Evolutionary conservation across 2,329 filamentous ascomycete genomes (phyloP).

Genomic region (Pyrenochaeta sp.): DNA sequence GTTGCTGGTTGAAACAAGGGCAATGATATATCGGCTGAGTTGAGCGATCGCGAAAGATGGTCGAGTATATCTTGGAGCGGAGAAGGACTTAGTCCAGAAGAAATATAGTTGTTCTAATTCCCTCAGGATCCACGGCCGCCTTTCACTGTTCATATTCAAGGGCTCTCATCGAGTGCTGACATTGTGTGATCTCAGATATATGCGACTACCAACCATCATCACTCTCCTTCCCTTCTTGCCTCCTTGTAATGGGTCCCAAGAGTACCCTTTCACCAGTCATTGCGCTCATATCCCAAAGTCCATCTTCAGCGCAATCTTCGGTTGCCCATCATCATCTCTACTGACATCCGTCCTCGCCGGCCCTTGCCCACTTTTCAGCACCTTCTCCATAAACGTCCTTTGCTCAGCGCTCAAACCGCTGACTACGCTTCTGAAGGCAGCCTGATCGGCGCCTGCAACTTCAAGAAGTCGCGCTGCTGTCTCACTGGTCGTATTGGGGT

Average conservation of each 20-base stretch:
- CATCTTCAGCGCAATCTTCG: slow-evolving; percentile 94
- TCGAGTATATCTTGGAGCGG: too few species aligned
- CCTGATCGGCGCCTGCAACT: slow-evolving; percentile 77
- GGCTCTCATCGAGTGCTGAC: too few species aligned
- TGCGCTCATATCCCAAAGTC: slow-evolving; percentile 66
- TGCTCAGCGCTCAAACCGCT: slow-evolving; percentile 74
- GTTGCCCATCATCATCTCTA: slow-evolving; percentile 65
- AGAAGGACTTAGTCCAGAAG: too few species aligned
- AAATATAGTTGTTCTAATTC: too few species aligned
- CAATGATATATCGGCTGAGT: too few species aligned
- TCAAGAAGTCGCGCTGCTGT: slow-evolving; percentile 81
- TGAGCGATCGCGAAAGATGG: too few species aligned
- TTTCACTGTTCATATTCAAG: too few species aligned
- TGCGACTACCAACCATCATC: background rate
- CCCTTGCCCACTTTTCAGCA: slow-evolving; percentile 69
- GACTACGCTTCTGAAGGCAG: slow-evolving; percentile 77
- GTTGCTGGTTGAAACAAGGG: too few species aligned
- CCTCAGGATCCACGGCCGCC: too few species aligned
- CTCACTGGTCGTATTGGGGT: slow-evolving; percentile 67
- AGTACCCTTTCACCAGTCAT: background rate
- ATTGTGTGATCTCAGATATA: background rate
- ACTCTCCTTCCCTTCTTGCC: background rate
- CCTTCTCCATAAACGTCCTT: slow-evolving; percentile 79
- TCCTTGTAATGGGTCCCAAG: background rate
- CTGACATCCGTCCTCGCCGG: slow-evolving; percentile 58